A percentile compares a stretch with the other conserved stretches of the same genome.
Conservation (phyloP, 2,329 filamentous ascomycete species). For the Neofusicoccum laricinum region DNA sequence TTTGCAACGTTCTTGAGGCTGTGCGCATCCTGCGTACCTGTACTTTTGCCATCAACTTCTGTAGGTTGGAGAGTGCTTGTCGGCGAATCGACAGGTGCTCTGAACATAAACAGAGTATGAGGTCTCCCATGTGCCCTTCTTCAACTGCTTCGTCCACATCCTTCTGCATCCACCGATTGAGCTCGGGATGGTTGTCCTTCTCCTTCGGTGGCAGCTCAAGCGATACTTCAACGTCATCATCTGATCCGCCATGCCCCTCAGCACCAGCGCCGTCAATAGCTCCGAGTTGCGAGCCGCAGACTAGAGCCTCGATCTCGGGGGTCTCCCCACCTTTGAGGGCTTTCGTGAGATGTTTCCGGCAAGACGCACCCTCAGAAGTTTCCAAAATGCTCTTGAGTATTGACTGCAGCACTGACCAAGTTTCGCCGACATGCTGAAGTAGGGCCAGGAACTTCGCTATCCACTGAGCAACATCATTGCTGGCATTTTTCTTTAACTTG, state of each 20-base stretch:
- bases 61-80: constrained; percentile 69
- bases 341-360: constrained; percentile 33
- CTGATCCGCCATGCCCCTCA: not conserved
- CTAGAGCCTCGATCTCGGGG: not conserved
- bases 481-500: constrained; percentile 22
- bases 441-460: constrained; percentile 33
- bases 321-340: constrained; percentile 32
- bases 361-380: constrained; percentile 9
- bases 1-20: not conserved
- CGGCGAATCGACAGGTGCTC: constrained; percentile 71
- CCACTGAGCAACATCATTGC: constrained; percentile 32
- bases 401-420: constrained; percentile 25
- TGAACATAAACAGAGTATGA: constrained; percentile 76
- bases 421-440: constrained; percentile 35
- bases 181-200: constrained; percentile 43
- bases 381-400: not conserved
- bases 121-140: constrained; percentile 66
- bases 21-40: constrained; percentile 33
- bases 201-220: constrained; percentile 40
- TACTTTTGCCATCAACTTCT: constrained; percentile 57
- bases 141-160: constrained; percentile 76
- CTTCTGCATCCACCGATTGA: constrained; percentile 69
- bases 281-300: not conserved
- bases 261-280: not conserved
- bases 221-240: not conserved